A percentile compares a stretch with the other conserved stretches of the same genome.
phyloP scores from a whole-genome alignment of 306 rosid genomes.

The Cucumis sativus region DNA sequence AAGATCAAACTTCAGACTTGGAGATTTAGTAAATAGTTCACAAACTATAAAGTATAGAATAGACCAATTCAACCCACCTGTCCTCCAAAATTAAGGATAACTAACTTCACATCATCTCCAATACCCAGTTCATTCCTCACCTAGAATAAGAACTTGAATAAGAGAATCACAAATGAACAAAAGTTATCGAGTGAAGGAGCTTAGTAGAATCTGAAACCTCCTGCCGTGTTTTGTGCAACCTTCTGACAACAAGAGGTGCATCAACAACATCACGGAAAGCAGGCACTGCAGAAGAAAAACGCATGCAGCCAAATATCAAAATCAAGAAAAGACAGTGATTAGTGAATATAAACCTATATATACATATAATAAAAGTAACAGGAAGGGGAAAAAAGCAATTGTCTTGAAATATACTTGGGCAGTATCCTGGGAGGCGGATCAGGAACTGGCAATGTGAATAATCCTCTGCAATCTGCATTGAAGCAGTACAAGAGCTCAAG shows the following conservation, averaged over 20 bases:
- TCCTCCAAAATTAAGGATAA: constrained; percentile 93
- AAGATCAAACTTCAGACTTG: background rate
- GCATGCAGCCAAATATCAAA: background rate
- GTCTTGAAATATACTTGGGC: constrained; percentile 59
- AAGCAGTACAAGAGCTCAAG: constrained; percentile 4
- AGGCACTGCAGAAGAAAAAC: constrained; percentile 48
- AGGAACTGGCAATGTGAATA: constrained; percentile 93
- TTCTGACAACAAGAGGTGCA: constrained; percentile 90
- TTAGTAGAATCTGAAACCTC: constrained; percentile 43
- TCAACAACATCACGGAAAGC: constrained; percentile 91
- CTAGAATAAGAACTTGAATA: constrained; percentile 28
- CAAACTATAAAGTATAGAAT: background rate
- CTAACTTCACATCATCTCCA: constrained; percentile 55
- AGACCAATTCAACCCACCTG: constrained; percentile 39
- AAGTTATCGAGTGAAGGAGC: constrained; percentile 13
- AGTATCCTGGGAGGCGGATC: constrained; percentile 95
- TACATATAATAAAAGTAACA: background rate
- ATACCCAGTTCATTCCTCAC: constrained; percentile 74
- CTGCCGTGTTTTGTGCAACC: constrained; percentile 68
- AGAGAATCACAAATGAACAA: background rate
- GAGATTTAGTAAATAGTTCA: background rate
- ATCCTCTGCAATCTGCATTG: constrained; percentile 79
- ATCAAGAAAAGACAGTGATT: background rate
- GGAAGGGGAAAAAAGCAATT: background rate
- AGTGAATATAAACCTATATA: background rate